These are phyloP conservation scores for Peronosclerospora sorghi DNA, from an alignment of 352 stramenopile genomes.

Conservation along the genomic window DNA sequence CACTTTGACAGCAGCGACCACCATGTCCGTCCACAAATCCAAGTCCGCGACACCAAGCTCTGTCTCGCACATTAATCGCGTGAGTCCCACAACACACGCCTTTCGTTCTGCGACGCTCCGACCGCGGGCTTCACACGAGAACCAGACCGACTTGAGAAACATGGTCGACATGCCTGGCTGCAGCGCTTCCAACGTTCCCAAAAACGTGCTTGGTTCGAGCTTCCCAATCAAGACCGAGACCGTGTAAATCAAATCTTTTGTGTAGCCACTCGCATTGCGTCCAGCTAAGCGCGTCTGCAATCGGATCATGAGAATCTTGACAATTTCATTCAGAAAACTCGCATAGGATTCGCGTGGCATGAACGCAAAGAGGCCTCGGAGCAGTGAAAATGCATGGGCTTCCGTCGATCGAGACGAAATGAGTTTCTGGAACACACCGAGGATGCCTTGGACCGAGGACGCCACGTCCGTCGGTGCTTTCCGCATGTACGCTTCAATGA, in stretches of 20 bases:
- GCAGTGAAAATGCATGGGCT: constrained; percentile 87
- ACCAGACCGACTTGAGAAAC: constrained; percentile 84
- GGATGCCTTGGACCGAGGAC: constrained; percentile 67
- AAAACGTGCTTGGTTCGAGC: constrained; percentile 65
- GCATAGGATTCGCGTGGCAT: constrained; percentile 69
- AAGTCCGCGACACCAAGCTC: constrained; percentile 44
- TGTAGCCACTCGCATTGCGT: constrained; percentile 72
- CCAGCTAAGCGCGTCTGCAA: constrained; percentile 87
- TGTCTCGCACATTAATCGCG: constrained; percentile 63
- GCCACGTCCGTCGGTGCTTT: constrained; percentile 88
- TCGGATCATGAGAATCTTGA: constrained; percentile 92
- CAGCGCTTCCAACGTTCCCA: constrained; percentile 76
- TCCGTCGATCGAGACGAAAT: constrained; percentile 90
- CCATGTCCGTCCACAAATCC: constrained; percentile 40
- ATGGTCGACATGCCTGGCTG: constrained; percentile 88
- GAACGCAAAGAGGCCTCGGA: constrained; percentile 84
- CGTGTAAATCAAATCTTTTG: constrained; percentile 86
- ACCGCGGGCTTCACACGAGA: constrained; percentile 73
- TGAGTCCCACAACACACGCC: constrained; percentile 56
- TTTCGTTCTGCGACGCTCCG: constrained; percentile 52
- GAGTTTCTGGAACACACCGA: constrained; percentile 98
- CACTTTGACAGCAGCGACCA: constrained; percentile 38
- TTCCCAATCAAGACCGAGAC: constrained; percentile 85
- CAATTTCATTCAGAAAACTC: constrained; percentile 82
- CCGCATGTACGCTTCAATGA: constrained; percentile 95